A percentile compares a stretch with the other conserved stretches of the same genome.
Evolutionary conservation across 176 grass and related monocot species (phyloP).

Genomic region (Secale cereale): DNA sequence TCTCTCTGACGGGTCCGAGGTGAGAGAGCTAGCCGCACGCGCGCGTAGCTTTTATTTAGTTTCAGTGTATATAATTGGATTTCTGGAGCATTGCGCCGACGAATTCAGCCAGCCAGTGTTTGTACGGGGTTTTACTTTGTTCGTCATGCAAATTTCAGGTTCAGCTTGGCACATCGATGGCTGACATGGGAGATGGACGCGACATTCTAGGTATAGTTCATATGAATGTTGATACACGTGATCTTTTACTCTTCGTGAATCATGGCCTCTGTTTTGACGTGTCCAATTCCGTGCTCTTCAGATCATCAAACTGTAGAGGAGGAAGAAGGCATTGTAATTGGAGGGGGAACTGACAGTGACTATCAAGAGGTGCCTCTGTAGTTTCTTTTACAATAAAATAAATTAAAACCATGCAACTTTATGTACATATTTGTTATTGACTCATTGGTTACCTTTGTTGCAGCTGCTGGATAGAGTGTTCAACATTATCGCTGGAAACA

Average conservation of each 20-base stretch:
- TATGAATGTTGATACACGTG: not conserved
- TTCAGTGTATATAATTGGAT: no score
- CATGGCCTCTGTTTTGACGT: not conserved
- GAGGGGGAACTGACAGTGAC: constrained; percentile 50
- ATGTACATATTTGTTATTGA: not conserved
- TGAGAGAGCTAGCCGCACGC: not conserved
- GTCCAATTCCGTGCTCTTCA: not conserved
- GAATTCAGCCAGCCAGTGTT: no score
- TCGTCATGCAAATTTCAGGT: constrained; percentile 49
- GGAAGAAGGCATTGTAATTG: constrained; percentile 60
- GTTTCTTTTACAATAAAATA: not conserved
- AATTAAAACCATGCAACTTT: not conserved
- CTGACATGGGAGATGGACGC: constrained; percentile 45
- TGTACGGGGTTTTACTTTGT: not conserved
- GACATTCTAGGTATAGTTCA: constrained; percentile 29
- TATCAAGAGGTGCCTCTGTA: constrained; percentile 59
- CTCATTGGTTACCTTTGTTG: not conserved
- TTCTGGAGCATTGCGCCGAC: no score
- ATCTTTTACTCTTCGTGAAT: not conserved
- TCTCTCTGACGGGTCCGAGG: not conserved
- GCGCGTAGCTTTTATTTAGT: no score
- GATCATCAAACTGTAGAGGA: constrained; percentile 55
- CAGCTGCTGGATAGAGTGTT: constrained; percentile 84
- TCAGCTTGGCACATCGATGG: constrained; percentile 41
- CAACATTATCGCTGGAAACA: constrained; percentile 71